Evolutionary conservation across 164 flowering plant genomes (phyloP), one percentile per base, ranked within the genome.

Genomic region (Akebia trifoliata): DNA sequence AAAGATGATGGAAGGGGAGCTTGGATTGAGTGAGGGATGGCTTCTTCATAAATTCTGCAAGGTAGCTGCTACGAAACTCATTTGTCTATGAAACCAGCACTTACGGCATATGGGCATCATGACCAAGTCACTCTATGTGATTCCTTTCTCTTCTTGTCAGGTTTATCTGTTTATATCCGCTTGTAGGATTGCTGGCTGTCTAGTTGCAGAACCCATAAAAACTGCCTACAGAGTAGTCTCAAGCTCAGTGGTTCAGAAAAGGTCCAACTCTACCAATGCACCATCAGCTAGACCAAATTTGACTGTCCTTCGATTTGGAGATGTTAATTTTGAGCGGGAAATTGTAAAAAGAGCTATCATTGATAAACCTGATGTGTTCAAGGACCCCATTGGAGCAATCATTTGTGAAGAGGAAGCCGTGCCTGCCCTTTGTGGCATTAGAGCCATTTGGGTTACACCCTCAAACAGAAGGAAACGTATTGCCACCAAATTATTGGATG

Each of bases 391-490:
- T 69, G 86, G 87, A 59, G 73, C 80, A 15, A 57, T 80, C 26
- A 18, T 72, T 9, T 81, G 82, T 66, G 85, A 81, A 45, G 64
- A 77, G 49, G 82, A 78, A 70, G 72, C 82, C 40, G 71, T 74
- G 12, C 72, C 87, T 18, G 86, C 87, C 59, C n/a, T 64, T 2
- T 81, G 86, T 64, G 95, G 95, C 31, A 63, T 90, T 56, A 76
- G 92, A 72, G 95, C 86, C 54, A 81, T 90, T 53, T 86, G 89
- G 90, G 94, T 86, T 31, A 57, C 77, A 58, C 83, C 87, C 17
- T 72, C 79, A 4, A 79, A 74, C 65, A 78, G 97, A 76, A 78
- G 87, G 68, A 84, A 80, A 65, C 75, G 62, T 64, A 62, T 86
- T 56, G 97, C 87, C 44, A 86, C 76, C 37, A 71, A 61, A 26